Percentiles rank a stretch among this genome's conserved stretches.
Evolutionary conservation across 75 land plant species (phyloP).

Genomic region (Chamaecyparis obtusa): DNA sequence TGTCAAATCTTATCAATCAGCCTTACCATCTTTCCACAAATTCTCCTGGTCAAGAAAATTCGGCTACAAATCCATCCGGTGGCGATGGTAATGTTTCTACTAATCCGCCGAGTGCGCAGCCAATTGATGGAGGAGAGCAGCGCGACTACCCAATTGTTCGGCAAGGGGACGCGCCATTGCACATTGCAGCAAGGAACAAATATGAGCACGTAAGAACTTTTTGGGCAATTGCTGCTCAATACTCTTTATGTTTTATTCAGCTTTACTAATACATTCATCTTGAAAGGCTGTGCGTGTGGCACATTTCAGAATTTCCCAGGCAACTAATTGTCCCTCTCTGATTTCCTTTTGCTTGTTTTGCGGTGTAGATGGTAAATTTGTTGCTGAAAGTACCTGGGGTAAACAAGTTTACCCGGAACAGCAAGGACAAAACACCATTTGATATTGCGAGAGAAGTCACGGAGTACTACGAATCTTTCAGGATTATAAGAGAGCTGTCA

Average conservation of each 20-base stretch:
- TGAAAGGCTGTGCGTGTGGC: neutral
- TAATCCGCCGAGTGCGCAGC: too few species aligned
- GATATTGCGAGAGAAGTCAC: too few species aligned
- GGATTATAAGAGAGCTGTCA: neutral
- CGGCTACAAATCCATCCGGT: too few species aligned
- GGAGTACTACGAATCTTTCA: too few species aligned
- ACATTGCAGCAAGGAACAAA: too few species aligned
- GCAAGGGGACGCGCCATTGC: too few species aligned
- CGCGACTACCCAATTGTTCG: neutral
- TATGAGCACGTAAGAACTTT: neutral
- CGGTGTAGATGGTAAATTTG: too few species aligned
- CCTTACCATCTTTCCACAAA: neutral
- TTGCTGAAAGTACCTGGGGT: too few species aligned
- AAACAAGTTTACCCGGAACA: too few species aligned
- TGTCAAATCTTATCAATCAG: neutral
- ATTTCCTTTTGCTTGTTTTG: neutral
- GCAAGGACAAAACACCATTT: too few species aligned
- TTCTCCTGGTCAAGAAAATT: too few species aligned
- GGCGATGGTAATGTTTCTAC: too few species aligned
- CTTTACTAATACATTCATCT: neutral
- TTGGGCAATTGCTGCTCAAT: neutral
- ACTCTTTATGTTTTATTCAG: neutral
- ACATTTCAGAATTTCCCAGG: neutral
- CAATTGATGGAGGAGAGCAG: neutral
- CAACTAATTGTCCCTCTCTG: neutral